Percentiles rank a stretch among this genome's conserved stretches.
Evolutionary conservation across 441 rosid genomes (phyloP).

Genomic region (Pelargonium myrrhifolium): DNA sequence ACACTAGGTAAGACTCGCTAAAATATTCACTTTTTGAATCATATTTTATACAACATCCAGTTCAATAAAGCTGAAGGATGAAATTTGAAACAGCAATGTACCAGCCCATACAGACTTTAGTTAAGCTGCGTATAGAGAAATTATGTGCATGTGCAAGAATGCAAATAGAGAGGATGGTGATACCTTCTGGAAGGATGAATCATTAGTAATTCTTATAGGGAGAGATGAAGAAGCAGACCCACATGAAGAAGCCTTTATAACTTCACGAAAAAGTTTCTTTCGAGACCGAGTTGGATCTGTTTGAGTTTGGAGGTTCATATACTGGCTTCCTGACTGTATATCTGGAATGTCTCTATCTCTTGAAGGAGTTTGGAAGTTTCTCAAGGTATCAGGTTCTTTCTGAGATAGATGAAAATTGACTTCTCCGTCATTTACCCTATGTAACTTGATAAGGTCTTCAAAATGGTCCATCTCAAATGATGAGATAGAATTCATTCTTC

Average conservation of each 20-base stretch:
- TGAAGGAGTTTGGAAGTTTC: constrained; percentile 19
- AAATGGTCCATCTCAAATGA: constrained; percentile 17
- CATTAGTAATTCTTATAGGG: constrained; percentile 24
- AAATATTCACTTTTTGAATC: background rate
- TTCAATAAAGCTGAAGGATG: too few species aligned
- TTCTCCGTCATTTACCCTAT: constrained; percentile 22
- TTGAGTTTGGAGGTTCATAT: constrained; percentile 20
- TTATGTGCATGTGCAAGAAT: background rate
- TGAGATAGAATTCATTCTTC: constrained; percentile 18
- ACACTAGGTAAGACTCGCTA: background rate
- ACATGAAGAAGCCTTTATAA: constrained; percentile 28
- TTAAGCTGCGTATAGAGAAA: too few species aligned
- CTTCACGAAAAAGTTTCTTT: constrained; percentile 29
- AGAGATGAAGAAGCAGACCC: constrained; percentile 30
- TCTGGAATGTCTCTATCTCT: constrained; percentile 18
- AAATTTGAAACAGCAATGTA: too few species aligned
- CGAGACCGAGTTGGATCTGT: constrained; percentile 22
- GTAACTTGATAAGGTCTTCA: constrained; percentile 15
- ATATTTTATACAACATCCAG: too few species aligned
- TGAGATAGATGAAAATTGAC: constrained; percentile 14
- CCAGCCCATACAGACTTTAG: background rate
- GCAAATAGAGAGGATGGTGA: background rate
- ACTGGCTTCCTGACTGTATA: constrained; percentile 22
- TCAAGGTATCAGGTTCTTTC: constrained; percentile 19
- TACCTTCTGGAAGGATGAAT: constrained; percentile 34